phyloP scores from a whole-genome alignment of 768 basidiomycete species.

The Holtermannia corniformis region DNA sequence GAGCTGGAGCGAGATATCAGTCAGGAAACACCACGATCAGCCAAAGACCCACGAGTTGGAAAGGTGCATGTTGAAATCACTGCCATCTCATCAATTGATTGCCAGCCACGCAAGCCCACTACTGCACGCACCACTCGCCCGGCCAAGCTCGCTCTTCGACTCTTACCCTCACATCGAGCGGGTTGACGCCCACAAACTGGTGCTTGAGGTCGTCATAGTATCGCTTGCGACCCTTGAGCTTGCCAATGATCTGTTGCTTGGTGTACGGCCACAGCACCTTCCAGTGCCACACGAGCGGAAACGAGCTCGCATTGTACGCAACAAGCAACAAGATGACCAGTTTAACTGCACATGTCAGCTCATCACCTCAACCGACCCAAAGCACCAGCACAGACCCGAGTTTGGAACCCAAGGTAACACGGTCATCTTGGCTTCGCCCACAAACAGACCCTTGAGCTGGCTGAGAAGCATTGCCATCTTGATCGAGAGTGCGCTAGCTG shows the following conservation, averaged over 20 bases:
- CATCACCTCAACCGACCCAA: background rate
- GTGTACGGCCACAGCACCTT: constrained; percentile 24
- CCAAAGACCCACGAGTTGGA: constrained; percentile 33
- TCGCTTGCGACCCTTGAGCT: constrained; percentile 18
- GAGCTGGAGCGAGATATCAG: background rate
- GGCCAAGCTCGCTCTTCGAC: constrained; percentile 11
- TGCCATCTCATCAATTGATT: constrained; percentile 29
- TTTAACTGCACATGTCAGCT: constrained; percentile 22
- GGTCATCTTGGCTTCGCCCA: too few relatives aligned
- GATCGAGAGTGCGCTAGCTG: too few relatives aligned
- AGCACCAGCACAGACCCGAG: background rate
- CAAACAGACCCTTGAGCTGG: too few relatives aligned
- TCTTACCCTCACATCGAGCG: background rate
- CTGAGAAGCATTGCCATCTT: too few relatives aligned
- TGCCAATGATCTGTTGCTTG: constrained; percentile 20
- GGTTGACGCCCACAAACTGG: constrained; percentile 1
- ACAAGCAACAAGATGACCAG: constrained; percentile 24
- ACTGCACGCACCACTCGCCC: constrained; percentile 15
- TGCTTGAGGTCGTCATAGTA: constrained; percentile 19
- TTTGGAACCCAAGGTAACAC: background rate
- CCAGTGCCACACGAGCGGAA: constrained; percentile 34
- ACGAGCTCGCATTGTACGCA: constrained; percentile 27
- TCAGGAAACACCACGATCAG: background rate
- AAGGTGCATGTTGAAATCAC: constrained; percentile 34
- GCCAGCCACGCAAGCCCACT: constrained; percentile 11